Evolutionary conservation across 768 basidiomycete genomes (phyloP), one percentile per base, ranked within the genome.

Genomic region (Gymnopilus dilepis): DNA sequence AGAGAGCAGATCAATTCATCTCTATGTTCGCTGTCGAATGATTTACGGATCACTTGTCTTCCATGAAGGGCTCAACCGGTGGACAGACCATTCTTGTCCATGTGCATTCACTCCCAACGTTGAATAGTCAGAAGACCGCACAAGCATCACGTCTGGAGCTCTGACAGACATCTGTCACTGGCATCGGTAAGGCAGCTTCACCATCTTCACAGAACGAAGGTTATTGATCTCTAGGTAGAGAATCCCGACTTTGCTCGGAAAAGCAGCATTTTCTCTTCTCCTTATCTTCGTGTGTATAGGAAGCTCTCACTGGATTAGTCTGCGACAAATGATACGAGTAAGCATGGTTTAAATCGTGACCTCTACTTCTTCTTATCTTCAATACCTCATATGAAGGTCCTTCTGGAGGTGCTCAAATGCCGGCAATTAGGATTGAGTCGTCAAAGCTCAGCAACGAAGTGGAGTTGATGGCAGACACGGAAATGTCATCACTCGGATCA

Each of bases 111-210:
- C 17, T 40, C 38, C 12, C 7, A 40, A 24, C 22, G 26, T 22
- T 38, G 22, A 6, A 21, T 31, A 50, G 13, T 31, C 15, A 50
- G 28, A 28, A 30, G 30, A 15, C 26, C 28, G 41, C 38, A 47
- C 43, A 41, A 38, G 42, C 53, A 47, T 37, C 30, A 38, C n/a
- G 21, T 55, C 26, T 31, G 15, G 24, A 53, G 37, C 50, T 15
- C 13, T 40, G 52, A 54, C 52, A 54, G 7, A 3, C 37, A 60
- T 60, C 59, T 60, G 59, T 48, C 59, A 60, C 24, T 60, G 52
- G 42, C 59, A 60, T 47, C 12, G 52, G 59, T 34, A 41, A 55
- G 53, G 41, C 52, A 43, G 33, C 28, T 48, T 60, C 55, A 41
- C 43, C 59, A 55, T 60, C 59, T 45, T 50, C 28, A 54, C 43